phyloP scores from a whole-genome alignment of 2,329 filamentous ascomycete genomes.

The Pseudogymnoascus sp. region DNA sequence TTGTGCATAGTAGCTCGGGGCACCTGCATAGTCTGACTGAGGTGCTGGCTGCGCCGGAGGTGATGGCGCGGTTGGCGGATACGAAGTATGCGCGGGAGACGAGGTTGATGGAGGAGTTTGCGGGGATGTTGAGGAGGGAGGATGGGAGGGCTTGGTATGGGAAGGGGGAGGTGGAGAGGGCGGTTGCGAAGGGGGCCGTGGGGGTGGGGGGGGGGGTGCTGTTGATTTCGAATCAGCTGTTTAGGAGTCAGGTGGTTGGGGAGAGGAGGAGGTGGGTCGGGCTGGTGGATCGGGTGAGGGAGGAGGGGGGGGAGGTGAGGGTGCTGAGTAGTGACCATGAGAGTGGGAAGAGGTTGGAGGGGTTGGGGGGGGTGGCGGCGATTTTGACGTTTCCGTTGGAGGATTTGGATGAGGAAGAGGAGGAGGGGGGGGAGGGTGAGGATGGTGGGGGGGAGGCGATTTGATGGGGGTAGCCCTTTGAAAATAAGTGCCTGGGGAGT shows the following conservation, averaged over 20 bases:
- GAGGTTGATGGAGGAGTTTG: constrained; percentile 74
- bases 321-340: constrained; percentile 92
- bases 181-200: constrained; percentile 80
- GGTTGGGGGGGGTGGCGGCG: constrained; percentile 78
- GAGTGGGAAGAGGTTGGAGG: constrained; percentile 77
- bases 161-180: constrained; percentile 68
- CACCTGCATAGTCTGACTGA: constrained; percentile 84
- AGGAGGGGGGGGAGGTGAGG: constrained; percentile 76
- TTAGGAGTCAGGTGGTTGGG: constrained; percentile 71
- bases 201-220: constrained; percentile 77
- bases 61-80: constrained; percentile 68
- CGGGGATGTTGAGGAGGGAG: constrained; percentile 67
- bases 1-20: constrained; percentile 78
- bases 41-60: constrained; percentile 72
- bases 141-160: constrained; percentile 91
- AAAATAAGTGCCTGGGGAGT: neutral
- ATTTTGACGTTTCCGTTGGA: constrained; percentile 82
- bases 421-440: constrained; percentile 26
- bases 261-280: constrained; percentile 73
- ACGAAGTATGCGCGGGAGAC: constrained; percentile 85
- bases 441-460: constrained; percentile 19
- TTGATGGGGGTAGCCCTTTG: neutral
- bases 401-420: constrained; percentile 67
- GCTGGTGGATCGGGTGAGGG: constrained; percentile 80
- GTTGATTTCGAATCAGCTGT: constrained; percentile 79